Conservation (phyloP, 1,139 yeast species). For the Taphrina wiesneri region DNA sequence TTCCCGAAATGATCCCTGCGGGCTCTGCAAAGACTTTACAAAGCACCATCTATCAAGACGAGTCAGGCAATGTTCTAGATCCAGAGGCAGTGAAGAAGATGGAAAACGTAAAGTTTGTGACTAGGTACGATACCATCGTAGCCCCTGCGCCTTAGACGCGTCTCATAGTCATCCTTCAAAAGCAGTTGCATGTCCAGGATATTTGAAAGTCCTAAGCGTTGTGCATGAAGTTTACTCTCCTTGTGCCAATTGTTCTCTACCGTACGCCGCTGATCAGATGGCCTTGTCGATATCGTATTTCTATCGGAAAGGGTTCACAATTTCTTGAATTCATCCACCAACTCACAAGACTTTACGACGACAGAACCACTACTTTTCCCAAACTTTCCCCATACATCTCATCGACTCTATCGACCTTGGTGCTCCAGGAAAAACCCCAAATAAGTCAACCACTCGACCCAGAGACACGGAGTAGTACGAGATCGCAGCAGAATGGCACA, state of each 20-base stretch:
- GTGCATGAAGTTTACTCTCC: background rate
- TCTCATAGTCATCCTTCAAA: background rate
- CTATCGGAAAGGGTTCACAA: background rate
- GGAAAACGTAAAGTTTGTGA: slow-evolving; percentile 31
- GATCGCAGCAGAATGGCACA: slow-evolving; percentile 16
- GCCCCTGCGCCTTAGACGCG: background rate
- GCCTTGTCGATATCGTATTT: background rate
- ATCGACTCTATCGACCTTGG: background rate
- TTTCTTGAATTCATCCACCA: background rate
- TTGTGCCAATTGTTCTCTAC: background rate
- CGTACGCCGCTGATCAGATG: background rate
- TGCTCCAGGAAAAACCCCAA: too few species aligned
- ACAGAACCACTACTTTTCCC: background rate
- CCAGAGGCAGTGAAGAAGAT: slow-evolving; percentile 30
- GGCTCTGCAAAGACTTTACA: slow-evolving; percentile 6
- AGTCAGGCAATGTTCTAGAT: slow-evolving; percentile 26
- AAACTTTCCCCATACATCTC: background rate
- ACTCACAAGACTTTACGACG: background rate
- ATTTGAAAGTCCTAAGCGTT: too few species aligned
- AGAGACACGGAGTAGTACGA: background rate
- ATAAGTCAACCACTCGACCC: background rate
- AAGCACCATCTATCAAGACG: slow-evolving; percentile 29
- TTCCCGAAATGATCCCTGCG: background rate
- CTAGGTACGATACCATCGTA: slow-evolving; percentile 28
- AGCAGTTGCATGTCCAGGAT: background rate